These are phyloP conservation scores for Aspergillus hancockii DNA, from an alignment of 495 filamentous ascomycete genomes.

Conservation along the genomic window DNA sequence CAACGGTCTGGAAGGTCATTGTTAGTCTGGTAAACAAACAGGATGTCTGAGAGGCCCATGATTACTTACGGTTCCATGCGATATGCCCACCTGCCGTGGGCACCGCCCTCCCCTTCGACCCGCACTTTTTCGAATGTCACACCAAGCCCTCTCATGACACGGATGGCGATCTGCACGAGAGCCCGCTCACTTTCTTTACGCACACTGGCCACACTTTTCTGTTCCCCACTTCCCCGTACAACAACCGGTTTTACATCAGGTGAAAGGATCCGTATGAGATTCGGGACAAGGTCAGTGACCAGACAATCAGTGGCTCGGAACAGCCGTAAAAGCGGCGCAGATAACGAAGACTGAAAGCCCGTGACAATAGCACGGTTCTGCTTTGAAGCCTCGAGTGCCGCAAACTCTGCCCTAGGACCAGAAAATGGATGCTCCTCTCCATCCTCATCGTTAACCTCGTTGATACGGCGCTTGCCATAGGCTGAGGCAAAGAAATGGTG, in stretches of 20 bases:
- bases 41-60: not conserved
- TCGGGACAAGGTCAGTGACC: slow-evolving; percentile 79
- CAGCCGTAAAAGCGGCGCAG: slow-evolving; percentile 61
- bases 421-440: slow-evolving; percentile 70
- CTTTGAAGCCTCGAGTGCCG: slow-evolving; percentile 75
- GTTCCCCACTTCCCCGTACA: slow-evolving; percentile 68
- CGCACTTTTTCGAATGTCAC: slow-evolving; percentile 80
- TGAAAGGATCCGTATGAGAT: slow-evolving; percentile 76
- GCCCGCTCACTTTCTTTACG: slow-evolving; percentile 79
- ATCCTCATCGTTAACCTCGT: slow-evolving; percentile 50
- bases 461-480: slow-evolving; percentile 35
- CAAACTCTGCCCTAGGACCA: slow-evolving; percentile 76
- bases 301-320: slow-evolving; percentile 77
- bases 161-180: slow-evolving; percentile 76
- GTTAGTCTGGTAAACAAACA: slow-evolving; percentile 22
- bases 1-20: slow-evolving; percentile 52
- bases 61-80: slow-evolving; percentile 88
- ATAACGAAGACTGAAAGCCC: slow-evolving; percentile 56
- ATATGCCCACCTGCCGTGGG: slow-evolving; percentile 72
- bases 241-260: slow-evolving; percentile 93
- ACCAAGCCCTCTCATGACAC: slow-evolving; percentile 74
- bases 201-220: slow-evolving; percentile 74
- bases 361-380: slow-evolving; percentile 58
- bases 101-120: slow-evolving; percentile 64
- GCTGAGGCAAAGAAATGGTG: slow-evolving; percentile 82